Evolutionary conservation across 225 moss, liverwort and hornwort genomes (phyloP), one percentile per base, ranked within the genome.

Genomic region (Polytrichum commune): DNA sequence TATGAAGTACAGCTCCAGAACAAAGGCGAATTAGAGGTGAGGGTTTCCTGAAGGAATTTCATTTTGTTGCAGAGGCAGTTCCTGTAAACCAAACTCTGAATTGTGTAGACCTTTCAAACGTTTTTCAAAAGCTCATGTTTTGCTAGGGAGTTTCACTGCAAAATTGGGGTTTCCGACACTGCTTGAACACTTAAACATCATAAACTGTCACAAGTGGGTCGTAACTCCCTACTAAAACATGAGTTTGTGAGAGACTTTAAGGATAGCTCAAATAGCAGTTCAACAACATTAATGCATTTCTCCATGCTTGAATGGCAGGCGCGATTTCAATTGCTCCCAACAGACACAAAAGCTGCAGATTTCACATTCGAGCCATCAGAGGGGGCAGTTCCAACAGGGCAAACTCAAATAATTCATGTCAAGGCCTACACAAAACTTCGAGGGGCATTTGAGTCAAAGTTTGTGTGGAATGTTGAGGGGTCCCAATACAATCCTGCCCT

Each of bases 1-100:
- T 90, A 92, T 74, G 86, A 96, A 32, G 88, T 92, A 10, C 81
- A 84, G 65, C 67, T 96, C 1, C 81, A 92, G 64, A 96, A 96
- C 24, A 67, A 89, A 60, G 93, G 93, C 54, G 90, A 92, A 23
- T 53, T 96, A 66, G 90, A 96, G 63, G 96, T 93, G 30, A 62
- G 61, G 76, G 1, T 18, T 55, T 61, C 22, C 26, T 26, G 60
- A 61, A 61, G 22, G 60, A 46, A 16, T 46, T 46, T 16, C 46
- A 46, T 46, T 46, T 46, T 46, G 13, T 46, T 46, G 46, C 46
- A 46, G 8, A 46, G 3, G 13, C 46, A 46, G 46, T 46, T 13
- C 3, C 13, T 46, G 46, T 46, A 46, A 46, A 46, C 16, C 16
- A 46, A 46, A 3, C 16, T 46, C 4, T 46, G 46, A 13, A 16